Evolutionary conservation across 805 yeast species (phyloP).

Genomic region (Candida succiphila): DNA sequence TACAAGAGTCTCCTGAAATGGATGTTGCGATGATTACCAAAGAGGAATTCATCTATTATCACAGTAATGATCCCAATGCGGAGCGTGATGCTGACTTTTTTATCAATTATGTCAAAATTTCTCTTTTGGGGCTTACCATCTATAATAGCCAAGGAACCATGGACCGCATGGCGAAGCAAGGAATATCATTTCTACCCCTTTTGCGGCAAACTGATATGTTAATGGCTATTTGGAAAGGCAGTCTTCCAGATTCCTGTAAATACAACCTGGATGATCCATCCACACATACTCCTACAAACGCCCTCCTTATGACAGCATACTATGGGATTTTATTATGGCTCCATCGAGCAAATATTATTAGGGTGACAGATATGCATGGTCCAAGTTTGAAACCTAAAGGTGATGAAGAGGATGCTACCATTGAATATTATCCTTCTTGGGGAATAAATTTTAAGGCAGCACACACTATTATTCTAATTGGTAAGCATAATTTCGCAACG

Average conservation of each 20-base stretch:
- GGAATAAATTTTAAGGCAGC: slow-evolving; percentile 79
- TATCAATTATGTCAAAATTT: background rate
- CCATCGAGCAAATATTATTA: background rate
- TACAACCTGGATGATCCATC: slow-evolving; percentile 38
- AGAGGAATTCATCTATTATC: background rate
- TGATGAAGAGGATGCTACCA: slow-evolving; percentile 20
- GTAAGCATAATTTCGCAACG: slow-evolving; percentile 49
- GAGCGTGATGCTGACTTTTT: background rate
- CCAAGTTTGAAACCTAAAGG: background rate
- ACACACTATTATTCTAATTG: slow-evolving; percentile 57
- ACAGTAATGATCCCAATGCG: background rate
- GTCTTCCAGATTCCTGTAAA: slow-evolving; percentile 48
- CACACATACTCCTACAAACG: background rate
- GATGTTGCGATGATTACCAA: background rate
- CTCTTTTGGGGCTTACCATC: slow-evolving; percentile 38
- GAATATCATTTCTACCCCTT: slow-evolving; percentile 30
- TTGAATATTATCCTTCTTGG: slow-evolving; percentile 58
- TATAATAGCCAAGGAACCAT: slow-evolving; percentile 50
- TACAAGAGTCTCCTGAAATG: background rate
- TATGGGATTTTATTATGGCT: slow-evolving; percentile 25
- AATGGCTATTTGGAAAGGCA: slow-evolving; percentile 65
- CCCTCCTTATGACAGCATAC: slow-evolving; percentile 7
- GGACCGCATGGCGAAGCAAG: slow-evolving; percentile 26
- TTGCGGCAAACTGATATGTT: slow-evolving; percentile 58
- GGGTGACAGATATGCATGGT: background rate